phyloP scores from a whole-genome alignment of 176 grass and related monocot species.

The Calamus simplicifolius region DNA sequence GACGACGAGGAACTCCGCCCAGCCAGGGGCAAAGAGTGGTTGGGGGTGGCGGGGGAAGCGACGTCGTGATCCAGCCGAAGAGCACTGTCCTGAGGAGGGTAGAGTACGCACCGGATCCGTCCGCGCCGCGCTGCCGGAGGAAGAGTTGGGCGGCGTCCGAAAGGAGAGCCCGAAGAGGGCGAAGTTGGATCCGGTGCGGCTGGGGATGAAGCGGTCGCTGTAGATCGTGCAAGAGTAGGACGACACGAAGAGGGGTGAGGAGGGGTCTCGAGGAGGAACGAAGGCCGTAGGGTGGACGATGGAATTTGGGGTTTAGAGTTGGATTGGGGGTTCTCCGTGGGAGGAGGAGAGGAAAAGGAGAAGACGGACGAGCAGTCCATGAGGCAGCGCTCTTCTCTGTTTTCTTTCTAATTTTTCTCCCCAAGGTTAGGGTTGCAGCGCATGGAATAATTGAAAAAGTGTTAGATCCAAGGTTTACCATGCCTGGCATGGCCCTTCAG shows the following conservation, averaged over 20 bases:
- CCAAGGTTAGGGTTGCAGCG: too few relatives aligned
- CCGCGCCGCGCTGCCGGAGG: conserved; percentile 19
- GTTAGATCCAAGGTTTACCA: too few relatives aligned
- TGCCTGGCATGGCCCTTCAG: too few relatives aligned
- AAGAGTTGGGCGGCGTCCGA: not conserved
- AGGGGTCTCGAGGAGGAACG: conserved; percentile 75
- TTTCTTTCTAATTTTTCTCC: too few relatives aligned
- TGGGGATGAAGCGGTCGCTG: conserved; percentile 19
- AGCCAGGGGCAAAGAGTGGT: not conserved
- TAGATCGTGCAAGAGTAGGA: not conserved
- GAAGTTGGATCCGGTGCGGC: conserved; percentile 28
- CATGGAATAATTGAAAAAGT: too few relatives aligned
- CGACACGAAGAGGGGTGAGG: conserved; percentile 38
- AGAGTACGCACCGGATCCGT: conserved; percentile 61
- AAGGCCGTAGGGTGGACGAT: conserved; percentile 39
- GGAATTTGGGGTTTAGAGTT: conserved; percentile 10
- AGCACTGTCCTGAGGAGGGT: conserved; percentile 65
- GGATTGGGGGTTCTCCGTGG: conserved; percentile 18
- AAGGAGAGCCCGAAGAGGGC: conserved; percentile 6
- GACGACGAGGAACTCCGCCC: conserved; percentile 42
- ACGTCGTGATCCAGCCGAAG: conserved; percentile 43
- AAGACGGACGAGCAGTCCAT: conserved; percentile 20
- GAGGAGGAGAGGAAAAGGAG: conserved; percentile 6
- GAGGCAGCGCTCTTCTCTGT: not conserved
- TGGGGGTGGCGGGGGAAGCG: conserved; percentile 21